phyloP scores from a whole-genome alignment of 208 protist genomes.

The Leishmania mexicana region DNA sequence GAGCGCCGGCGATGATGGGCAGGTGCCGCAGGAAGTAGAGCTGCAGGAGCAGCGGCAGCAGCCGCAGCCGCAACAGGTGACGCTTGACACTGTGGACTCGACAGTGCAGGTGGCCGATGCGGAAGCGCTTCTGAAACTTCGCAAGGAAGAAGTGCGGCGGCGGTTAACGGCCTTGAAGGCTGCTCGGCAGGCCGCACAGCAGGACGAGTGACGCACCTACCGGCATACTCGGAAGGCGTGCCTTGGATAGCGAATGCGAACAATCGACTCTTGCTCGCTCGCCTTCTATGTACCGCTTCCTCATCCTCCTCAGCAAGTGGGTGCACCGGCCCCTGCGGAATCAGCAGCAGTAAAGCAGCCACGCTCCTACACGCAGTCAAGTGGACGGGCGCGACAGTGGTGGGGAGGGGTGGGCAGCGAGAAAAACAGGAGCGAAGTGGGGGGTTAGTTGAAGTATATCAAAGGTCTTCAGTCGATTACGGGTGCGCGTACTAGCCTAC shows the following conservation, averaged over 20 bases:
- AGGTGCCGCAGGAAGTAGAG: neutral
- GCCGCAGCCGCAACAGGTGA: neutral
- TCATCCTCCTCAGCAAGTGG: neutral
- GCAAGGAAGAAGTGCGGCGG: conserved; percentile 53
- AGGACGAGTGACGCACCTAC: conserved; percentile 1
- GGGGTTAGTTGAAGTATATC: neutral
- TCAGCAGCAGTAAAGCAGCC: neutral
- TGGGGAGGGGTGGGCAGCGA: neutral
- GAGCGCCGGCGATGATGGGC: neutral
- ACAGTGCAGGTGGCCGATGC: neutral
- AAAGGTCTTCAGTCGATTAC: neutral
- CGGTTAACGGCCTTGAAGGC: conserved; percentile 55
- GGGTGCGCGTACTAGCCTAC: neutral
- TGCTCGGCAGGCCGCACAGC: conserved; percentile 17
- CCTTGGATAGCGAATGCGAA: neutral
- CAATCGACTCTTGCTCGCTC: neutral
- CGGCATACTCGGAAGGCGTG: neutral
- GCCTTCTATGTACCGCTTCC: neutral
- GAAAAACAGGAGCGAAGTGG: neutral
- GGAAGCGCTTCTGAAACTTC: conserved; percentile 40
- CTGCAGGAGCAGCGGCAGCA: neutral
- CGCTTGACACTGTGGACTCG: neutral
- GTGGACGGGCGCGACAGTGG: neutral
- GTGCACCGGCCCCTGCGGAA: neutral
- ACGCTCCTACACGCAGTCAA: neutral